These are phyloP conservation scores for Entophlyctis luteolus DNA, from an alignment of 192 early-diverging fungal species.

Conservation along the genomic window DNA sequence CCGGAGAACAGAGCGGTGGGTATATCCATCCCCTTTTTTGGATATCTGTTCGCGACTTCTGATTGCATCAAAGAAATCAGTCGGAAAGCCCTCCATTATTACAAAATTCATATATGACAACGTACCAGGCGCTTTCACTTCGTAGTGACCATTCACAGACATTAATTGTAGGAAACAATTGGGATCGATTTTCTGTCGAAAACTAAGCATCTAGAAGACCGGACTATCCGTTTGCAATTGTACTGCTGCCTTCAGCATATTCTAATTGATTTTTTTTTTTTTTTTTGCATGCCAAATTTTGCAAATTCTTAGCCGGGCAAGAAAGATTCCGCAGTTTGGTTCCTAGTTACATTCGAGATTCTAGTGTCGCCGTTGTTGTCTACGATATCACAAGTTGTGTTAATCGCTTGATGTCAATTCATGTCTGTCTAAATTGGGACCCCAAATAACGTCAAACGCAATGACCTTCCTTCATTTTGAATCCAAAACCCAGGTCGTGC, in stretches of 20 bases:
- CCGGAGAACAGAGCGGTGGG: constrained; percentile 96
- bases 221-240: constrained; percentile 94
- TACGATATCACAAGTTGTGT: constrained; percentile 89
- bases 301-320: constrained; percentile 97
- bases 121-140: too few species aligned
- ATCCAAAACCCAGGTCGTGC: too few species aligned
- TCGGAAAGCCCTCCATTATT: constrained; percentile 97
- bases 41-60: neutral
- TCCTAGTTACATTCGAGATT: constrained; percentile 97
- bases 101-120: constrained; percentile 99
- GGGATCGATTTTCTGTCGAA: constrained; percentile 99
- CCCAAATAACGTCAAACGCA: too few species aligned
- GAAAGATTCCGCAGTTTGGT: constrained; percentile 97
- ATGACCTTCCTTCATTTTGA: too few species aligned
- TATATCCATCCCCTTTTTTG: neutral
- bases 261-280: too few species aligned
- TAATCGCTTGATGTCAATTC: too few species aligned
- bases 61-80: constrained; percentile 24
- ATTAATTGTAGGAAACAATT: constrained; percentile 91
- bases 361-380: constrained; percentile 93
- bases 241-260: too few species aligned
- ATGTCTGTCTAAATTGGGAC: too few species aligned
- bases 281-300: too few species aligned
- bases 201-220: constrained; percentile 98
- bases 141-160: too few species aligned